Evolutionary conservation across 2,329 filamentous ascomycete genomes (phyloP), one percentile per base, ranked within the genome.

Genomic region (Pyrenochaeta sp.): DNA sequence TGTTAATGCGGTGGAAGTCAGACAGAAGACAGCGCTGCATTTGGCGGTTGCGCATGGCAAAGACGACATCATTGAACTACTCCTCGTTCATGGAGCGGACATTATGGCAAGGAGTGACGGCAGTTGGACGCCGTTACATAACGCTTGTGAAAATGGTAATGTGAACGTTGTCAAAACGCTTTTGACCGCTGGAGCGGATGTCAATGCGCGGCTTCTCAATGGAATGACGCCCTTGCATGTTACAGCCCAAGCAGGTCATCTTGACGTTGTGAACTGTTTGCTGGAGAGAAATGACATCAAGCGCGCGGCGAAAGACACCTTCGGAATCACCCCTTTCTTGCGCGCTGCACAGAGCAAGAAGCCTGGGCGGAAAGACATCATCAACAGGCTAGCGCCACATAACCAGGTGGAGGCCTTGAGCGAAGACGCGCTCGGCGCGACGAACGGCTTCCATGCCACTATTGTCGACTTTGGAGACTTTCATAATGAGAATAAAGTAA

Each of bases 311-410:
- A 75, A 76, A 56, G 79, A 82, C 52, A 70, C 70, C 2, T 80
- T 78, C 45, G 77, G 79, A 11, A 77, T 75, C 27, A 79, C 78
- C 1, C 76, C 77, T 0, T 74, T 81, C 20, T 62, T 81, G 5
- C 67, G 73, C 11, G 78, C 78, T 5, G 78, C 78, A 11, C 73
- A 73, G 42, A 73, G 73, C 43, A 74, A 73, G 44, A 61, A 50
- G 9, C 18, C 58, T 15, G 55, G 55, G n/a, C 64, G 74, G 17
- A 74, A 69, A 46, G 72, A 75, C n/a, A 78, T 79, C 15, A 75
- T 79, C 6, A 72, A 76, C 18, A 63, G 75, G 6, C 63, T 80
- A 1, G 76, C 78, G 4, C 78, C 78, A 0, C 78, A 73, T 51
- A 75, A 74, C 29, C 64, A 75, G 36, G 72, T 75, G n/a, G 72